Evolutionary conservation across 768 basidiomycete species (phyloP).

Genomic region (Phylloporus scabripes): DNA sequence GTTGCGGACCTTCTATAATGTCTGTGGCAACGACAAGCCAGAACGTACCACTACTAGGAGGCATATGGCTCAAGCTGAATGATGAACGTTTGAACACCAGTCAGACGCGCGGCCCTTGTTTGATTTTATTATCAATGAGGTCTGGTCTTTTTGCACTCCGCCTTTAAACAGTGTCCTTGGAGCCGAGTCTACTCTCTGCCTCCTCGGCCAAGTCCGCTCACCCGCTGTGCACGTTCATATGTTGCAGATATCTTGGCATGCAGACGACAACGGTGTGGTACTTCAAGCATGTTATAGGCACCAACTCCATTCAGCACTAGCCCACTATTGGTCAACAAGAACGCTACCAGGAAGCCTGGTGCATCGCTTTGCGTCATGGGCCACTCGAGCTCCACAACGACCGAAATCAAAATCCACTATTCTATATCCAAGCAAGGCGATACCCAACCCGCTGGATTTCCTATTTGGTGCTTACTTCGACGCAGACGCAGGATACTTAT

Average conservation of each 20-base stretch:
- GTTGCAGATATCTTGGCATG: background rate
- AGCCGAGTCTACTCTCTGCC: background rate
- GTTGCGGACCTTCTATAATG: background rate
- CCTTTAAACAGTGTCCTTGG: background rate
- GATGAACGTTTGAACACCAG: background rate
- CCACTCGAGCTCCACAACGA: background rate
- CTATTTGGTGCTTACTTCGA: background rate
- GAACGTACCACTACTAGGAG: background rate
- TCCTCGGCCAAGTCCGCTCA: background rate
- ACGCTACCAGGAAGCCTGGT: background rate
- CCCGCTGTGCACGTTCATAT: background rate
- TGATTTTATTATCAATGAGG: too few relatives aligned
- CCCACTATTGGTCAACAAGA: background rate
- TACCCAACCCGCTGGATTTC: background rate
- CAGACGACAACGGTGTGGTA: conserved; percentile 6
- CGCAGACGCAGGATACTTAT: background rate
- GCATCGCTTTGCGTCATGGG: background rate
- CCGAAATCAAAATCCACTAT: background rate
- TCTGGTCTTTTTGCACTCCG: background rate
- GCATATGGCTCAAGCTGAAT: conserved; percentile 1
- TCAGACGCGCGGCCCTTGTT: conserved; percentile 7
- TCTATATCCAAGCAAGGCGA: background rate
- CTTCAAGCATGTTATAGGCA: background rate
- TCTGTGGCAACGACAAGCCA: conserved; percentile 11
- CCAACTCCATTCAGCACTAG: background rate